Evolutionary conservation across 2,329 filamentous ascomycete genomes (phyloP).

Genomic region (Biscogniauxia sp.): DNA sequence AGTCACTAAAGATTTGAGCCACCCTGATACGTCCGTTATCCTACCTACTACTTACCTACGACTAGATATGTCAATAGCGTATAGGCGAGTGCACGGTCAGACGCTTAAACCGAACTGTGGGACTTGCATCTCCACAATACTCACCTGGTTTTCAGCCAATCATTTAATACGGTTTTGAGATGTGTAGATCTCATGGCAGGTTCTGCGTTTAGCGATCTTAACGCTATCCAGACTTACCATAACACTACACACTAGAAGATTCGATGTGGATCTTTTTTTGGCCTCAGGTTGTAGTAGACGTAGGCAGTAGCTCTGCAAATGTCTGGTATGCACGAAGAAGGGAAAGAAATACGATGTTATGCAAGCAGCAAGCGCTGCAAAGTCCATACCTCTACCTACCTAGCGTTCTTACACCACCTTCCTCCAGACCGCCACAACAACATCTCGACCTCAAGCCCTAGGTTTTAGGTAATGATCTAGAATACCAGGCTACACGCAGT

Average conservation of each 20-base stretch:
- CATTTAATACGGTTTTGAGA: not conserved
- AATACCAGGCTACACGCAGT: not conserved
- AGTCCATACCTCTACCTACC: no score
- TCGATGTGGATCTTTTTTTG: no score
- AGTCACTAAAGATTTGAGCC: not conserved
- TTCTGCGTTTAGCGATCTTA: not conserved
- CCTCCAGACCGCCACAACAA: not conserved
- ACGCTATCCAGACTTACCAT: not conserved
- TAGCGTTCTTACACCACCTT: not conserved
- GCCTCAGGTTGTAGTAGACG: no score
- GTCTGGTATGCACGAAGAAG: not conserved
- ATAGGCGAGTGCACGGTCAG: no score
- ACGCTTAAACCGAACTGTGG: not conserved
- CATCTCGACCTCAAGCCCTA: not conserved
- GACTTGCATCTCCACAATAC: not conserved
- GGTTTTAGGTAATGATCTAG: not conserved
- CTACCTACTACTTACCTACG: not conserved
- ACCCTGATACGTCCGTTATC: not conserved
- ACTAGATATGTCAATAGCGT: no score
- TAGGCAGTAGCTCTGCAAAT: no score
- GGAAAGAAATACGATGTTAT: not conserved
- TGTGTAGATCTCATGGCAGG: not conserved
- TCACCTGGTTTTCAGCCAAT: not conserved
- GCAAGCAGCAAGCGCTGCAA: not conserved
- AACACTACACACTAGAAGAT: no score